phyloP scores from a whole-genome alignment of 177 flowering plant genomes.

The Vitis hybrid region DNA sequence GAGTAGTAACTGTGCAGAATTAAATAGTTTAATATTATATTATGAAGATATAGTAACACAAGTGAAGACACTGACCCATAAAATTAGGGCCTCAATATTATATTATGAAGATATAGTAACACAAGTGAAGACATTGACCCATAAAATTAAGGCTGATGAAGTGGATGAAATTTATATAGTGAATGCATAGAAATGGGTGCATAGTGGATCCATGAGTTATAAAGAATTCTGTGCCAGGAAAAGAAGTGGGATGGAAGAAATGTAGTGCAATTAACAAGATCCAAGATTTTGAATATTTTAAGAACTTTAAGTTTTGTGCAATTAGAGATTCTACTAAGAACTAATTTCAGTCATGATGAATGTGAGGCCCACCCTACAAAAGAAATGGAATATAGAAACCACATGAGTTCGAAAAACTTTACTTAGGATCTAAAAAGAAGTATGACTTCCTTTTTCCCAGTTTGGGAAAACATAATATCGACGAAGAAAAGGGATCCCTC shows the following conservation, averaged over 20 bases:
- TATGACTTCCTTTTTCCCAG: too few relatives aligned
- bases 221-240: too few relatives aligned
- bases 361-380: background rate
- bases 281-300: background rate
- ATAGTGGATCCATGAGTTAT: too few relatives aligned
- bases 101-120: too few relatives aligned
- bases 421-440: too few relatives aligned
- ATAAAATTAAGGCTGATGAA: too few relatives aligned
- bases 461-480: too few relatives aligned
- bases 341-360: slow-evolving; percentile 10
- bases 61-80: background rate
- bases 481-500: too few relatives aligned
- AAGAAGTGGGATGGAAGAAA: too few relatives aligned
- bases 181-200: too few relatives aligned
- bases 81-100: background rate
- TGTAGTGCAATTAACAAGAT: background rate
- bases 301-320: background rate
- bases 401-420: background rate
- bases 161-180: too few relatives aligned
- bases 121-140: background rate
- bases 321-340: slow-evolving; percentile 3
- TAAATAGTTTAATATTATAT: background rate
- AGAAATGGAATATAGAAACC: slow-evolving; percentile 4
- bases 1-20: slow-evolving; percentile 64
- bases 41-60: background rate